These are phyloP conservation scores for Trypethelium eluteriae DNA, from an alignment of 495 filamentous ascomycete genomes.

Conservation along the genomic window DNA sequence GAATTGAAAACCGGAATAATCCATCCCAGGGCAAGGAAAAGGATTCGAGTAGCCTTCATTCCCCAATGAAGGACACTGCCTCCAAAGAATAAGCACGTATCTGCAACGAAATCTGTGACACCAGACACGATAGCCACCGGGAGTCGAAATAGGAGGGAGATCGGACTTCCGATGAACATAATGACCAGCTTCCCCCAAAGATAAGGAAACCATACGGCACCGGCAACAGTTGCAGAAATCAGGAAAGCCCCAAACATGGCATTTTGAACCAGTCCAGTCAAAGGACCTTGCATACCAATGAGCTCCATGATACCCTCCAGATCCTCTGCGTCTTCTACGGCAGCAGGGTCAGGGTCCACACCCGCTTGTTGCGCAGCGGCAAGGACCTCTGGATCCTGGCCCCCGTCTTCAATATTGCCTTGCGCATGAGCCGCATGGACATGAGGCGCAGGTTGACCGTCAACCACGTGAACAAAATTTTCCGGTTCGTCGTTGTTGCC, in stretches of 20 bases:
- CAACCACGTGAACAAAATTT: slow-evolving; percentile 49
- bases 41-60: slow-evolving; percentile 39
- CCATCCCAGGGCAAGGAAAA: slow-evolving; percentile 37
- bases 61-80: slow-evolving; percentile 51
- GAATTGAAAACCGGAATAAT: slow-evolving; percentile 17
- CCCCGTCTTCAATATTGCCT: slow-evolving; percentile 23
- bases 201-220: slow-evolving; percentile 86
- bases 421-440: slow-evolving; percentile 27
- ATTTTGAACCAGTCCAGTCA: slow-evolving; percentile 85
- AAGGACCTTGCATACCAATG: slow-evolving; percentile 89
- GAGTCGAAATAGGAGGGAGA: slow-evolving; percentile 57
- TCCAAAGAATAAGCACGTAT: slow-evolving; percentile 50
- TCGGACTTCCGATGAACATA: slow-evolving; percentile 69
- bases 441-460: slow-evolving; percentile 19
- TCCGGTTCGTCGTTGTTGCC: slow-evolving; percentile 51
- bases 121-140: slow-evolving; percentile 63
- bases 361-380: slow-evolving; percentile 43
- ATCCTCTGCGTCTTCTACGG: slow-evolving; percentile 79
- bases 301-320: slow-evolving; percentile 96
- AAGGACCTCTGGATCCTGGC: slow-evolving; percentile 37
- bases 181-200: slow-evolving; percentile 77
- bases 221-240: slow-evolving; percentile 73
- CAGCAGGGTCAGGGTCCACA: slow-evolving; percentile 49
- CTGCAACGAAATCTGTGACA: slow-evolving; percentile 61
- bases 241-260: slow-evolving; percentile 87